These are phyloP conservation scores for Kalanchoe fedtschenkoi DNA, from an alignment of 164 flowering plant species.

Conservation along the genomic window DNA sequence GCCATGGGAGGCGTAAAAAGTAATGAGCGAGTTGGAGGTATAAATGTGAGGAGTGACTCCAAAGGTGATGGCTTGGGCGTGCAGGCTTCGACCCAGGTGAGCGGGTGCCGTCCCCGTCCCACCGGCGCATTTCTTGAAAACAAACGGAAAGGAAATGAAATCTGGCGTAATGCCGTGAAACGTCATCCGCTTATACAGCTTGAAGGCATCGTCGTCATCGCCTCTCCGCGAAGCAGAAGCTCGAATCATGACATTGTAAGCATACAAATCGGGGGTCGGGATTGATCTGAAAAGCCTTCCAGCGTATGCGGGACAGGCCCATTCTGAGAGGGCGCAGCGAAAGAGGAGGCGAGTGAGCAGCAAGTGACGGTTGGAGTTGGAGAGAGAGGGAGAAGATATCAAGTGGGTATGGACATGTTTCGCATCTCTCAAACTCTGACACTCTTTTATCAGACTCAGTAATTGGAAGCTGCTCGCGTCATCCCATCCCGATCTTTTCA, in stretches of 20 bases:
- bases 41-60: slow-evolving; percentile 36
- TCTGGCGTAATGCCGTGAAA: slow-evolving; percentile 33
- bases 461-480: no score
- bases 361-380: slow-evolving; percentile 19
- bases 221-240: slow-evolving; percentile 21
- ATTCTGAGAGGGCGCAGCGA: slow-evolving; percentile 29
- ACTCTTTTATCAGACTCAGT: no score
- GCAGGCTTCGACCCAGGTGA: slow-evolving; percentile 37
- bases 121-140: slow-evolving; percentile 41
- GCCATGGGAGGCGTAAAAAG: slow-evolving; percentile 28
- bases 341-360: slow-evolving; percentile 58
- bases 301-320: slow-evolving; percentile 39
- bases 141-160: slow-evolving; percentile 55
- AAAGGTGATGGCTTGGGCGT: slow-evolving; percentile 30
- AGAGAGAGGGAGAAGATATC: slow-evolving; percentile 23
- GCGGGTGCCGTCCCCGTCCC: slow-evolving; percentile 12
- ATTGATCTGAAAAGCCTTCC: slow-evolving; percentile 24
- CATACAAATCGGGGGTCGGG: slow-evolving; percentile 25
- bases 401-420: slow-evolving; percentile 37
- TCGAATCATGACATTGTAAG: slow-evolving; percentile 59
- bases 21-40: slow-evolving; percentile 38
- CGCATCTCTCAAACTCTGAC: no score
- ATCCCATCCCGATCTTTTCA: no score
- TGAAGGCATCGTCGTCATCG: slow-evolving; percentile 9
- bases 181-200: slow-evolving; percentile 47